These are phyloP conservation scores for Daucus carota DNA, from an alignment of 129 eudicot species.

Conservation along the genomic window DH1_v3.0 NC_030382.2:49300501-49301000, in stretches of 20 bases:
- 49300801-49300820: background rate
- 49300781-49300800: background rate
- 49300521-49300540: conserved; percentile 59
- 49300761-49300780: conserved; percentile 18
- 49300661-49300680: conserved; percentile 44
- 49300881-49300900: conserved; percentile 19
- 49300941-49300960: background rate
- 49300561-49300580: conserved; percentile 68
- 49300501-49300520: conserved; percentile 39
- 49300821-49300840: background rate
- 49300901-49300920: conserved; percentile 7
- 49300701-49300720: background rate
- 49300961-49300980: background rate
- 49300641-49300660: conserved; percentile 43
- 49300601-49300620: conserved; percentile 21
- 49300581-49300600: conserved; percentile 56
- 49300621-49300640: conserved; percentile 29
- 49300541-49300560: conserved; percentile 63
- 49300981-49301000: background rate
- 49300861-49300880: background rate
- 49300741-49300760: conserved; percentile 13
- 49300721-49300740: conserved; percentile 24
- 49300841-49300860: background rate
- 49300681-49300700: conserved; percentile 33
- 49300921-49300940: background rate